These are phyloP conservation scores for Pinus taeda DNA, from an alignment of 75 land plant genomes.

Conservation along the genomic window DNA sequence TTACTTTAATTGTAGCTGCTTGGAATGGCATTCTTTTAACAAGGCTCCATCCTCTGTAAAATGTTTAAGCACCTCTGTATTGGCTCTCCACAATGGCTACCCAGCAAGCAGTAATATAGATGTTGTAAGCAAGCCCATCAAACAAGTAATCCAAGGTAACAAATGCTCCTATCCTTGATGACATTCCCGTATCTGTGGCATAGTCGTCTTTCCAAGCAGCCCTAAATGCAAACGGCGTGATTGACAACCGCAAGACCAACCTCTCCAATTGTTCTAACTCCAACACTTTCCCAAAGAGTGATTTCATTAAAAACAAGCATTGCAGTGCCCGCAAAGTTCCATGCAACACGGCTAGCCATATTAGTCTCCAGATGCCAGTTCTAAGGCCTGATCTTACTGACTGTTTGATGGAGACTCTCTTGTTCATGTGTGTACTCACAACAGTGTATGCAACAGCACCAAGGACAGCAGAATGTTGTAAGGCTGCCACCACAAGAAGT, in stretches of 20 bases:
- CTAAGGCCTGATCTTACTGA: conserved; percentile 30
- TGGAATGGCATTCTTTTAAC: no score
- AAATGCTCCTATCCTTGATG: conserved; percentile 17
- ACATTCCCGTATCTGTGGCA: conserved; percentile 22
- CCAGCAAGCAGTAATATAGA: no score
- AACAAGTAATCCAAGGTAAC: no score
- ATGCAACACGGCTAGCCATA: conserved; percentile 33
- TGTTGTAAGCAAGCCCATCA: no score
- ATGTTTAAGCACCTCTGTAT: no score
- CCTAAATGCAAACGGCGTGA: conserved; percentile 37
- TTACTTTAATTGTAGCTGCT: no score
- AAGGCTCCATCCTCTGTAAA: no score
- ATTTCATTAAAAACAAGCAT: conserved; percentile 28
- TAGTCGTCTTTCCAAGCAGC: conserved; percentile 33
- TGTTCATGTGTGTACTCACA: conserved; percentile 33
- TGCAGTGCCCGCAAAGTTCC: conserved; percentile 22
- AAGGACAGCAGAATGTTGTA: conserved; percentile 35
- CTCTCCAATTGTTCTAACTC: conserved; percentile 23
- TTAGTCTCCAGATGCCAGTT: conserved; percentile 22
- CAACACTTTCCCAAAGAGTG: conserved; percentile 26
- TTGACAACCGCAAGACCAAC: conserved; percentile 22
- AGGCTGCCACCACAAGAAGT: conserved; percentile 22
- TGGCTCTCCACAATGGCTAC: no score
- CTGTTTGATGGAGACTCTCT: conserved; percentile 21
- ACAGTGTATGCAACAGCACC: conserved; percentile 40